Evolutionary conservation across 2,329 filamentous ascomycete genomes (phyloP), one percentile per base, ranked within the genome.

Genomic region (Penicillium sp.): DNA sequence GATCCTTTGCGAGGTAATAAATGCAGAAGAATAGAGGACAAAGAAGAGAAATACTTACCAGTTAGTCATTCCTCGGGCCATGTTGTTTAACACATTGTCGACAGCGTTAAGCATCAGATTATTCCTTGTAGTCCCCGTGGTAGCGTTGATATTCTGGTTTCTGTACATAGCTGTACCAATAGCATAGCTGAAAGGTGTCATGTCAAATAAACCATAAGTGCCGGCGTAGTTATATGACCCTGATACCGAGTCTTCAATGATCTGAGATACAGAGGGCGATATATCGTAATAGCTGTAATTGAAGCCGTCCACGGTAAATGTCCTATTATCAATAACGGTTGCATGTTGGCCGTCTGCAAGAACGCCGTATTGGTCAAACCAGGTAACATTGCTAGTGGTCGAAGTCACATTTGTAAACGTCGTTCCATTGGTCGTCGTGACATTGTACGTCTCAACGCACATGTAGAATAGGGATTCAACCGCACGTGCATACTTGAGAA

Each of bases 391-490:
- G 47, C 24, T 38, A 7, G 47, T 50, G 8, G 38, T 46, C 3
- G 38, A 46, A 18, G 38, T 50, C 11, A 56, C 35, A n/a, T 23
- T 50, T 42, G 53, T 56, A 46, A n/a, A 23, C 2, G 40, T 38
- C 2, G 53, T 50, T 56, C 47, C 53, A 26, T 56, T 56, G 20
- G 48, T 20, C 16, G 42, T 43, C 20, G 38, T 35, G 7, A 56
- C 47, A 26, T 56, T 49, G 26, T 56, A 56, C 9, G 53, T 56
- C 33, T 56, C 53, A 16, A 56, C 47, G 24, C 53, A 56, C 53
- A 56, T 56, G 28, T 50, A 56, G 40, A 50, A 56, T 48, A 56
- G 35, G 20, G 53, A 38, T 38, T 56, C 53, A 3, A 51, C 40
- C 5, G 53, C 53, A 26, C 53, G 53, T 24, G 38, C 30, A 33